Percentiles rank a stretch among this genome's conserved stretches.
These are phyloP conservation scores for Tolypocladium endophyticum DNA, from an alignment of 2,329 filamentous ascomycete genomes.

Conservation along the genomic window DNA sequence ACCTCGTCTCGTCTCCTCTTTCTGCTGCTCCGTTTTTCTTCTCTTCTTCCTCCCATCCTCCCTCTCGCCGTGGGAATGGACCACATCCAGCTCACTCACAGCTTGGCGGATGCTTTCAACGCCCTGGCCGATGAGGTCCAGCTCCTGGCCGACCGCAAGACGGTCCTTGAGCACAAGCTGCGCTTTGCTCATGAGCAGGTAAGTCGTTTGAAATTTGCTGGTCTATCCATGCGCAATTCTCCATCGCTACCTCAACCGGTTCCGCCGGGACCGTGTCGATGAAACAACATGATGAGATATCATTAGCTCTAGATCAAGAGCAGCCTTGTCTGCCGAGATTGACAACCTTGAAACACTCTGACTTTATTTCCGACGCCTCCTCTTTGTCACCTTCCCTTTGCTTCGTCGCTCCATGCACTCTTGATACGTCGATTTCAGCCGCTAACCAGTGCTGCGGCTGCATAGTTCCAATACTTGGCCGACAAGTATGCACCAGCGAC, in stretches of 20 bases:
- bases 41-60: slow-evolving; percentile 5
- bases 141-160: slow-evolving; percentile 51
- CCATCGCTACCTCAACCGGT: not conserved
- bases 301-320: slow-evolving; percentile 82
- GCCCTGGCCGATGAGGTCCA: slow-evolving; percentile 56
- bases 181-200: slow-evolving; percentile 58
- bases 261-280: slow-evolving; percentile 1
- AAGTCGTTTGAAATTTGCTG: slow-evolving; percentile 17
- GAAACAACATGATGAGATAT: slow-evolving; percentile 27
- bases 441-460: slow-evolving; percentile 12
- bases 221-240: slow-evolving; percentile 1
- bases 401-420: slow-evolving; percentile 1
- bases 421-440: not conserved
- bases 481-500: slow-evolving; percentile 58
- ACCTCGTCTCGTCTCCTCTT: slow-evolving; percentile 3
- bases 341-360: slow-evolving; percentile 33
- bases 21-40: slow-evolving; percentile 4
- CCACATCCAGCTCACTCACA: slow-evolving; percentile 36
- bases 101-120: slow-evolving; percentile 53
- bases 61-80: slow-evolving; percentile 20
- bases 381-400: slow-evolving; percentile 4
- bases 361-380: slow-evolving; percentile 8
- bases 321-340: slow-evolving; percentile 45
- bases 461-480: slow-evolving; percentile 52
- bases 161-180: slow-evolving; percentile 55